Conservation (phyloP, 805 yeast genomes). For the Saccharomyces paradoxus region DNA sequence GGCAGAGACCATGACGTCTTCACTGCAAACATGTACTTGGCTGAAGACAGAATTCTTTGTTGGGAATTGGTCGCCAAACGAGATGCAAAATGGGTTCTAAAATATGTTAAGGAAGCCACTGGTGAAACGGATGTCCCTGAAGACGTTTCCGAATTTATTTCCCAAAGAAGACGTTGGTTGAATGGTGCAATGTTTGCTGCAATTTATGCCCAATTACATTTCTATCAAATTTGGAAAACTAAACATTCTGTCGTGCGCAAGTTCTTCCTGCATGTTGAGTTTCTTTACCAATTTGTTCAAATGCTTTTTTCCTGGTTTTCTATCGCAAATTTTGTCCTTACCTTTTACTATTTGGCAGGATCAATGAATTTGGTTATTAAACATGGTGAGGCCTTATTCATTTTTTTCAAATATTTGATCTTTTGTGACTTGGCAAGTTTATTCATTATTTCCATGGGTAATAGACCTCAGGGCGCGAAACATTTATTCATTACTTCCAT, state of each 20-base stretch:
- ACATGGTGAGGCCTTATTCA: slow-evolving; percentile 73
- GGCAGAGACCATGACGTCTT: slow-evolving; percentile 65
- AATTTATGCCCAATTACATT: slow-evolving; percentile 75
- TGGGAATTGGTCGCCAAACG: slow-evolving; percentile 91
- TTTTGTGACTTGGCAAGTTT: slow-evolving; percentile 78
- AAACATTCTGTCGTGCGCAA: slow-evolving; percentile 79
- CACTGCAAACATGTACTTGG: slow-evolving; percentile 93
- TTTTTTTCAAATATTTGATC: slow-evolving; percentile 77
- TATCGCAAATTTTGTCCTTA: slow-evolving; percentile 81
- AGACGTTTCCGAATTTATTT: slow-evolving; percentile 82
- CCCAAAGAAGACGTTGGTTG: slow-evolving; percentile 96
- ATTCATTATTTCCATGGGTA: slow-evolving; percentile 90
- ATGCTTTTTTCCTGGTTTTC: slow-evolving; percentile 87
- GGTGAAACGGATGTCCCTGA: slow-evolving; percentile 98
- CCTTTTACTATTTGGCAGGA: slow-evolving; percentile 89
- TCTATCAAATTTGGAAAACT: slow-evolving; percentile 81
- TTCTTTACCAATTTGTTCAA: slow-evolving; percentile 75
- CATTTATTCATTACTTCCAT: slow-evolving; percentile 67
- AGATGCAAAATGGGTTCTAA: slow-evolving; percentile 77
- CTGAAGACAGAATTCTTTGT: slow-evolving; percentile 92
- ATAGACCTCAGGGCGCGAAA: slow-evolving; percentile 93
- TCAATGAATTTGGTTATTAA: slow-evolving; percentile 53
- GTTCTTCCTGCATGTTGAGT: slow-evolving; percentile 75
- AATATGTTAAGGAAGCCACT: slow-evolving; percentile 84
- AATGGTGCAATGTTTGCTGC: slow-evolving; percentile 98